Conservation (phyloP, 306 rosid species). For the Amphicarpaea edgeworthii region DNA sequence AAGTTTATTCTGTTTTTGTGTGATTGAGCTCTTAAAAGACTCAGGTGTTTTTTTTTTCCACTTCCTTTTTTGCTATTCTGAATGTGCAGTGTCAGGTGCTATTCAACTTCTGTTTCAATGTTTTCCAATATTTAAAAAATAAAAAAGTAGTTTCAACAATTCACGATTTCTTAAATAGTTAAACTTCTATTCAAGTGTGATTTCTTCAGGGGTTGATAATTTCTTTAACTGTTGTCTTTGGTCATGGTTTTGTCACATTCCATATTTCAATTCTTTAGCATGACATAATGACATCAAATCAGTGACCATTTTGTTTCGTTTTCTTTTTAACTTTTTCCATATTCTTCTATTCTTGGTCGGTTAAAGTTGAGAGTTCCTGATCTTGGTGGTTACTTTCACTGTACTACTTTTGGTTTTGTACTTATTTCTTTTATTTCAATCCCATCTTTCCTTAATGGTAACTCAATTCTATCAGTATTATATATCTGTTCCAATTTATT, state of each 20-base stretch:
- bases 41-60: background rate
- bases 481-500: constrained; percentile 39
- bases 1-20: constrained; percentile 18
- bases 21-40: background rate
- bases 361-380: constrained; percentile 36
- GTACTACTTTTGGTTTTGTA: constrained; percentile 15
- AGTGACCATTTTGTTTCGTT: constrained; percentile 17
- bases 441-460: constrained; percentile 28
- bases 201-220: constrained; percentile 24
- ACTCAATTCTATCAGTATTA: constrained; percentile 18
- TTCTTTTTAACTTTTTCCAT: constrained; percentile 31
- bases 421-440: constrained; percentile 4
- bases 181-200: background rate
- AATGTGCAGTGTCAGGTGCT: background rate
- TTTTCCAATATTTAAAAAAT: background rate
- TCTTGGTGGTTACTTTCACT: constrained; percentile 45
- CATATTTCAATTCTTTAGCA: constrained; percentile 2
- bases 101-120: constrained; percentile 13
- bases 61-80: constrained; percentile 24
- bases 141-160: constrained; percentile 35
- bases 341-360: constrained; percentile 30
- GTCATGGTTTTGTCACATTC: constrained; percentile 14
- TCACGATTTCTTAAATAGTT: constrained; percentile 25
- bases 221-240: constrained; percentile 23
- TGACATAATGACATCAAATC: constrained; percentile 13